Conservation (phyloP, 2,329 filamentous ascomycete species). For the Fusarium chaquense region DNA sequence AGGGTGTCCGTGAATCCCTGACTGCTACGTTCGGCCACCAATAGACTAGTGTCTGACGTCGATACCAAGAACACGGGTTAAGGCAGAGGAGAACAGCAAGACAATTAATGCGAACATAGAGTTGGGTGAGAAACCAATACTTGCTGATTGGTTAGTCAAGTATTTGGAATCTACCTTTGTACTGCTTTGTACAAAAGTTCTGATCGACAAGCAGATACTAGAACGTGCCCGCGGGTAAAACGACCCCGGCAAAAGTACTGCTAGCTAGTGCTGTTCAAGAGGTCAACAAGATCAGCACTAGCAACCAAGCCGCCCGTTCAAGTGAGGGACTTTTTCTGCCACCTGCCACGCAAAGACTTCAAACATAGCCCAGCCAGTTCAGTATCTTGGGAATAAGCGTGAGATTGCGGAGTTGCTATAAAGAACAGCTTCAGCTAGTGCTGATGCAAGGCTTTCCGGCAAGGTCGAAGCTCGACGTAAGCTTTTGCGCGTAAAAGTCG, state of each 20-base stretch:
- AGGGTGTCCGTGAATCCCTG: not conserved
- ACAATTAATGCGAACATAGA: not conserved
- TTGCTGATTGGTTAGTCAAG: not conserved
- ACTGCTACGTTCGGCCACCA: not conserved
- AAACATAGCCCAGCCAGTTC: not conserved
- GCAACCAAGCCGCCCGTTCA: not conserved
- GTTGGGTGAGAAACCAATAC: rapidly evolving
- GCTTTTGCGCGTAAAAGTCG: not conserved
- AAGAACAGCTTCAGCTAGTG: not conserved
- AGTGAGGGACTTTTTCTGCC: not conserved
- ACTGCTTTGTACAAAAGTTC: not conserved
- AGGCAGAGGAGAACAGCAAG: not conserved
- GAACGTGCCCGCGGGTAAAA: not conserved
- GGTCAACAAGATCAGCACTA: not conserved
- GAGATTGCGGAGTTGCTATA: too few relatives aligned
- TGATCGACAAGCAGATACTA: not conserved
- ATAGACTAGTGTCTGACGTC: not conserved
- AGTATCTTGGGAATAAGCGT: rapidly evolving
- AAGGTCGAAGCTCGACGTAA: not conserved
- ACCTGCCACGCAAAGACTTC: too few relatives aligned
- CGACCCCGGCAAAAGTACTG: not conserved
- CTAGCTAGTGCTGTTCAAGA: not conserved
- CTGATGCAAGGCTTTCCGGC: not conserved
- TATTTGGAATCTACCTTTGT: not conserved
- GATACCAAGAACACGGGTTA: not conserved